Conservation (phyloP, 2,329 filamentous ascomycete genomes). For the Tolypocladium inflatum region DNA sequence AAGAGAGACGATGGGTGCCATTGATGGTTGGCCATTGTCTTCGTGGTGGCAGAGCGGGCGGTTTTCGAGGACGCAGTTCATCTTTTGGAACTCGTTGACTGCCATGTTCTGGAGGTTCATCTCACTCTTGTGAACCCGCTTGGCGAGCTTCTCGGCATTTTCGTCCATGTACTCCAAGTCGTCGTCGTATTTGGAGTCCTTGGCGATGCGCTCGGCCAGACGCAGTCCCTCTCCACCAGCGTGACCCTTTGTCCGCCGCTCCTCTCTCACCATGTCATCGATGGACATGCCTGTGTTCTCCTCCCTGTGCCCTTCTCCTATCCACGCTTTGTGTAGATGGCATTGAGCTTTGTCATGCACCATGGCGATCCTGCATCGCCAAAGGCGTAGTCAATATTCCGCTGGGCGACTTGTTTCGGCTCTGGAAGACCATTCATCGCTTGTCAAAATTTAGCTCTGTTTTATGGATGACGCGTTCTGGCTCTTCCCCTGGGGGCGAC, state of each 20-base stretch:
- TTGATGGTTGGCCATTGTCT: conserved; percentile 60
- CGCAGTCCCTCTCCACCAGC: conserved; percentile 70
- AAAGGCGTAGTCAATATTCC: conserved; percentile 65
- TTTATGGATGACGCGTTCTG: conserved; percentile 63
- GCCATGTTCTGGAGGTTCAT: conserved; percentile 80
- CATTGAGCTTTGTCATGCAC: conserved; percentile 89
- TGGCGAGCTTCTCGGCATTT: conserved; percentile 83
- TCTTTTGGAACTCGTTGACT: conserved; percentile 79
- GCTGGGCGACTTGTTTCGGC: conserved; percentile 34
- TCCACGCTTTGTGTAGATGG: conserved; percentile 70
- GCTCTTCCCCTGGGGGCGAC: conserved; percentile 42
- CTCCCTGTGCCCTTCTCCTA: conserved; percentile 69
- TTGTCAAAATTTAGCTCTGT: conserved; percentile 66
- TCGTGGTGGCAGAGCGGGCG: conserved; percentile 93
- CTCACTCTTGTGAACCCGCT: conserved; percentile 78
- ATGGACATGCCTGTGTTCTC: conserved; percentile 95
- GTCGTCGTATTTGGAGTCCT: conserved; percentile 83
- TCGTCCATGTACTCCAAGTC: conserved; percentile 97
- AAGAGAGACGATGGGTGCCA: conserved; percentile 81
- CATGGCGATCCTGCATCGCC: conserved; percentile 85
- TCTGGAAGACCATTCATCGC: conserved; percentile 37
- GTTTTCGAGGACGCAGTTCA: conserved; percentile 74
- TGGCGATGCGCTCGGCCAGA: conserved; percentile 86
- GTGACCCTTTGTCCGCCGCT: conserved; percentile 72
- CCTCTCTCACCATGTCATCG: conserved; percentile 94